Conservation (phyloP, 768 basidiomycete species). For the Melanogaster broomeanus region DNA sequence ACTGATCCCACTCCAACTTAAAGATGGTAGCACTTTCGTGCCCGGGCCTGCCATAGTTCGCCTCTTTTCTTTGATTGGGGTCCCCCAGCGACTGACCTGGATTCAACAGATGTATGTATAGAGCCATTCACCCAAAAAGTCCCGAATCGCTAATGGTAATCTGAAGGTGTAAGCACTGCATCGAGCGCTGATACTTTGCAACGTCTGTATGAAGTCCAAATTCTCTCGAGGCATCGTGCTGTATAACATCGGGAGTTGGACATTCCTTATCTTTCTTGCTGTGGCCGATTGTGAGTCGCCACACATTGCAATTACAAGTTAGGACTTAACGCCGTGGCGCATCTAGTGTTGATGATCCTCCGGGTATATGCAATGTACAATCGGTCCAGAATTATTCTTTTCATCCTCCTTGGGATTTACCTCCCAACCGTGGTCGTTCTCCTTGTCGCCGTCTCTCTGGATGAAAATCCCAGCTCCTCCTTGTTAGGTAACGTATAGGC, state of each 20-base stretch:
- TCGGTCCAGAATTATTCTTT: constrained; percentile 12
- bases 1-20: not conserved
- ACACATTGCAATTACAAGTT: no score
- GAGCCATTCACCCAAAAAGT: not conserved
- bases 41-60: constrained; percentile 6
- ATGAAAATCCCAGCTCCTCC: not conserved
- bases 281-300: constrained; percentile 17
- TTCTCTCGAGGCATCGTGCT: not conserved
- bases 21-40: not conserved
- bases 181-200: not conserved
- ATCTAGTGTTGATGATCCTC: constrained; percentile 18
- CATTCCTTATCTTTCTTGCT: constrained; percentile 14
- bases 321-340: not conserved
- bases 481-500: not conserved
- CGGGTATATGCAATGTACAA: constrained; percentile 25
- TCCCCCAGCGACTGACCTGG: not conserved
- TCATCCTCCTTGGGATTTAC: constrained; percentile 16
- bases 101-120: constrained; percentile 5
- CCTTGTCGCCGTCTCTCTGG: not conserved
- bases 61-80: not conserved
- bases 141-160: not conserved
- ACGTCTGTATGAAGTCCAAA: not conserved
- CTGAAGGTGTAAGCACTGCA: not conserved
- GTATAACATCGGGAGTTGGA: not conserved
- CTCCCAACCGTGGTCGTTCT: constrained; percentile 1